Evolutionary conservation across 2,329 filamentous ascomycete species (phyloP).

Genomic region (Alternaria hordeiaustralica): DNA sequence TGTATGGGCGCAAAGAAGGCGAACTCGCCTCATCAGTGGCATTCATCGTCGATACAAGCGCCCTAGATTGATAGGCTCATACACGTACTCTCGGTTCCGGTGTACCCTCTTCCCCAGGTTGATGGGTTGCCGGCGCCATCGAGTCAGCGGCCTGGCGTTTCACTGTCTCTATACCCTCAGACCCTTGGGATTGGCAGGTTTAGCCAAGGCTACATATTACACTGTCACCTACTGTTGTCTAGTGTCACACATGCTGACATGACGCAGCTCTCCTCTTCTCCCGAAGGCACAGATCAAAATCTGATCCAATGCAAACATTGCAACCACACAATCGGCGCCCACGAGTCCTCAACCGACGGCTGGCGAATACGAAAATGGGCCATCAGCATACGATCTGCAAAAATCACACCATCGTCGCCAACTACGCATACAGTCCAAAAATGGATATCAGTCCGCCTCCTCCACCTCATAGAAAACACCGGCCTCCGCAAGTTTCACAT

Average conservation of each 20-base stretch:
- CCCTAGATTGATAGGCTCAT: conserved; percentile 56
- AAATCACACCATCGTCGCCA: conserved; percentile 4
- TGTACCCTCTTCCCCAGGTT: conserved; percentile 37
- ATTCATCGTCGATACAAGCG: conserved; percentile 64
- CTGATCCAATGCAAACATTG: conserved; percentile 50
- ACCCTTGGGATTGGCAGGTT: conserved; percentile 44
- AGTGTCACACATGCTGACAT: conserved; percentile 14
- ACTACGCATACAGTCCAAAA: conserved; percentile 40
- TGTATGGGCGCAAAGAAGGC: conserved; percentile 63
- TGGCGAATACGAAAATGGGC: conserved; percentile 60
- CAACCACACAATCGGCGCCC: conserved; percentile 44
- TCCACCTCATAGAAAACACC: conserved; percentile 62
- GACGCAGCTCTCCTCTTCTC: conserved; percentile 2
- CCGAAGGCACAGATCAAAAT: background rate
- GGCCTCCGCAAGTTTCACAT: conserved; percentile 65
- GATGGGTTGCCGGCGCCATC: conserved; percentile 37
- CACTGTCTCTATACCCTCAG: conserved; percentile 40
- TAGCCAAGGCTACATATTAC: conserved; percentile 38
- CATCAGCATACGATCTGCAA: conserved; percentile 38
- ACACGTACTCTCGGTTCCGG: conserved; percentile 28
- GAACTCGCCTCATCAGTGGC: conserved; percentile 55
- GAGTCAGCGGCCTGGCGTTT: conserved; percentile 42
- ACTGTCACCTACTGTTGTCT: background rate
- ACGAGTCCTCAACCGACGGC: conserved; percentile 54
- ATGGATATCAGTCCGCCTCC: conserved; percentile 62